These are phyloP conservation scores for Calophaca sinica DNA, from an alignment of 306 rosid genomes.

Conservation along the genomic window DNA sequence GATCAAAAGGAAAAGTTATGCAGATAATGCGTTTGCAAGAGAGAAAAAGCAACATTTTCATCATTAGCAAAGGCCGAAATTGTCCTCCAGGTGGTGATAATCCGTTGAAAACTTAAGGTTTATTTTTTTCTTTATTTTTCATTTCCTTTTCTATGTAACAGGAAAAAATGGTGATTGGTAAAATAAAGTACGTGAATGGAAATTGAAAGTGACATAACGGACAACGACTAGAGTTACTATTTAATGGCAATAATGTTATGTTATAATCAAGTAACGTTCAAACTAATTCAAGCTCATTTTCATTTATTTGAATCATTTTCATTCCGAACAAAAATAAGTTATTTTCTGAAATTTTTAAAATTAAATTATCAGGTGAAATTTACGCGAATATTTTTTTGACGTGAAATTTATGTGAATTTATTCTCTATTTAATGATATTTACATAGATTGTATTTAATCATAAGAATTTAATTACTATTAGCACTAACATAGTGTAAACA, in stretches of 20 bases:
- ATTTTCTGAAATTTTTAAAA: not conserved
- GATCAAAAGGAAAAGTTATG: constrained; percentile 52
- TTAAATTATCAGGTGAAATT: too few relatives aligned
- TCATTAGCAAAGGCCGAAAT: constrained; percentile 36
- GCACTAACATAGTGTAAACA: too few relatives aligned
- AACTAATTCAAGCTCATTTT: not conserved
- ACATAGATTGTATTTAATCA: too few relatives aligned
- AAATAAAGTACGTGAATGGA: constrained; percentile 28
- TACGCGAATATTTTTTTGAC: too few relatives aligned
- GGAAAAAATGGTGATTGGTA: constrained; percentile 14
- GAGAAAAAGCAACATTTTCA: constrained; percentile 44
- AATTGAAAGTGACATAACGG: constrained; percentile 40
- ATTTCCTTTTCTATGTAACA: not conserved
- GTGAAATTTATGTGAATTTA: too few relatives aligned
- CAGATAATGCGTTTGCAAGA: constrained; percentile 49
- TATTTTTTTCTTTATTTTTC: constrained; percentile 4
- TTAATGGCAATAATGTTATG: not conserved
- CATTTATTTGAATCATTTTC: too few relatives aligned
- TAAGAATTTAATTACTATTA: too few relatives aligned
- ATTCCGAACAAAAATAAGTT: not conserved
- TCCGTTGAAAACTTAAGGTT: constrained; percentile 33
- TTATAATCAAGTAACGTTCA: not conserved
- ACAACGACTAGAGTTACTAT: constrained; percentile 39
- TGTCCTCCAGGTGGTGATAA: constrained; percentile 35
- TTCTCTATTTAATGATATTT: too few relatives aligned